A percentile compares a stretch with the other conserved stretches of the same genome.
phyloP scores from a whole-genome alignment of 257 asterid genomes.

The Pogostemon cablin region DNA sequence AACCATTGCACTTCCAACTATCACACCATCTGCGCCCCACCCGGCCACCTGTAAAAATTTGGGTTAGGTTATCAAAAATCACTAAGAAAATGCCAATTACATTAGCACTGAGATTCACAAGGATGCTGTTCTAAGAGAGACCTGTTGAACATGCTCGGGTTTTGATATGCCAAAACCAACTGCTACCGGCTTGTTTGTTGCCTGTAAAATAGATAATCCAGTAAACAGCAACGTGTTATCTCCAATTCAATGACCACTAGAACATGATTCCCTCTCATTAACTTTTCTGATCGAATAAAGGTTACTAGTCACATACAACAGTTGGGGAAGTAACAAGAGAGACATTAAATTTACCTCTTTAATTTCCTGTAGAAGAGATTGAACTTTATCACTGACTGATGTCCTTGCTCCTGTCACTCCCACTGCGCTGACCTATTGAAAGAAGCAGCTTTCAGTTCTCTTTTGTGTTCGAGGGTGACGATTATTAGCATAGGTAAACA shows the following conservation, averaged over 20 bases:
- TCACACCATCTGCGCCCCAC: constrained; percentile 95
- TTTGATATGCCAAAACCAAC: constrained; percentile 88
- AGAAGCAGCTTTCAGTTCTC: background rate
- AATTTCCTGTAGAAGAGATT: constrained; percentile 62
- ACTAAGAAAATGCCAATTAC: too few species aligned
- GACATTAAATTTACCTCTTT: constrained; percentile 52
- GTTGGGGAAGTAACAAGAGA: background rate
- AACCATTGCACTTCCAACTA: constrained; percentile 85
- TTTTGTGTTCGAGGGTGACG: background rate
- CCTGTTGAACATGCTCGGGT: constrained; percentile 87
- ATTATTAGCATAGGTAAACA: background rate
- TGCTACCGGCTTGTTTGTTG: constrained; percentile 67
- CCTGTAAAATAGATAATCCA: constrained; percentile 40
- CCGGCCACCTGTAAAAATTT: constrained; percentile 54
- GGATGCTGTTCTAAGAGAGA: constrained; percentile 15
- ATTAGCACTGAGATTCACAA: background rate
- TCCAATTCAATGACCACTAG: background rate
- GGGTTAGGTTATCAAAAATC: background rate
- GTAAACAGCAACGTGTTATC: background rate
- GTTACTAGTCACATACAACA: too few species aligned
- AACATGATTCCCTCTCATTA: background rate
- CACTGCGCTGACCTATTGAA: constrained; percentile 58
- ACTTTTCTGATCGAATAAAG: background rate
- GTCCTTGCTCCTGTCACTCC: constrained; percentile 89
- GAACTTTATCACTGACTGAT: constrained; percentile 62